Conservation (phyloP, 495 filamentous ascomycete genomes). For the Annulohypoxylon maeteangense region DNA sequence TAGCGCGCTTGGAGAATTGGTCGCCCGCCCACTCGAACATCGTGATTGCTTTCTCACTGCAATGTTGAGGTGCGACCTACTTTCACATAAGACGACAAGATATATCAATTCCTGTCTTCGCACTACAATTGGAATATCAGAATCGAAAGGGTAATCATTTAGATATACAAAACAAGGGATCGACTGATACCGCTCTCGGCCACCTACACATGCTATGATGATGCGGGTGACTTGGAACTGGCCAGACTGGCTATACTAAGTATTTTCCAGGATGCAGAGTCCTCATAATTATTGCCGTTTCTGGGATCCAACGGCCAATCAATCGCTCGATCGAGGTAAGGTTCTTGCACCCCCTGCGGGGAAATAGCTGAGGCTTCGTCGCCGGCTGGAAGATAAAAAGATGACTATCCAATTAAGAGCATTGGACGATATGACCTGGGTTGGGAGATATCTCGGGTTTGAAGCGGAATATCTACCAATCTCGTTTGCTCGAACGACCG, state of each 20-base stretch:
- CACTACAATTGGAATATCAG: background rate
- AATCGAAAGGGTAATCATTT: conserved; percentile 1
- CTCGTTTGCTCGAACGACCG: conserved; percentile 13
- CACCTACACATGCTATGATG: conserved; percentile 5
- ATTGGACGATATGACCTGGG: conserved; percentile 10
- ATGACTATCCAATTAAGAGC: conserved; percentile 12
- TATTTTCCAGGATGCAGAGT: background rate
- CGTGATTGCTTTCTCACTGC: background rate
- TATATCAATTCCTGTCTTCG: background rate
- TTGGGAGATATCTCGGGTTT: conserved; percentile 42
- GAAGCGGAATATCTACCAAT: background rate
- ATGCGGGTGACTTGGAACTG: background rate
- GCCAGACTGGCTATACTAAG: background rate
- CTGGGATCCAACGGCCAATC: background rate
- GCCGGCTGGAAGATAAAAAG: background rate
- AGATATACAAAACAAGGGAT: conserved; percentile 14
- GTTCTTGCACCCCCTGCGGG: conserved; percentile 3
- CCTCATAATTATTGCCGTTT: conserved; percentile 3
- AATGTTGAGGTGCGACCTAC: background rate
- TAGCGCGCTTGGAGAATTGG: conserved; percentile 6
- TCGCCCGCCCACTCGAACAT: conserved; percentile 14
- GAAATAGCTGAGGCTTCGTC: background rate
- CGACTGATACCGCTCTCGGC: conserved; percentile 26
- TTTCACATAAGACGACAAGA: background rate
- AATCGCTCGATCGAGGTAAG: background rate